Base-by-base conservation (phyloP, 176 grass and related monocot genomes). In the Tuctoria greenei region DNA sequence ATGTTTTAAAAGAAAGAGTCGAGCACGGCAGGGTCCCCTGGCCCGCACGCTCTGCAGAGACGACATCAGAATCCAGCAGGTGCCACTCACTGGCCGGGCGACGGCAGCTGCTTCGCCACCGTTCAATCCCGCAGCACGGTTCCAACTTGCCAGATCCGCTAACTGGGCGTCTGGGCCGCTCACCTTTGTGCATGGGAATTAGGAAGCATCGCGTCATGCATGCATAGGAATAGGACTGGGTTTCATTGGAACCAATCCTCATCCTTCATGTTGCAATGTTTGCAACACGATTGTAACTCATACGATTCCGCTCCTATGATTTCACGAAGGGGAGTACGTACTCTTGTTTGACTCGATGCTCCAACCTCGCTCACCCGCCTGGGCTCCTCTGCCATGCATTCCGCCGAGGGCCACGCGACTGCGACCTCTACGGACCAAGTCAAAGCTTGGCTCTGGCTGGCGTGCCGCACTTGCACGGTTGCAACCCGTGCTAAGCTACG, bases 61-160 rank as follows among this genome's bases (percentile, higher is more conserved):
- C 4, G 16, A 6, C 15, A 16, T 4, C 3, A 11, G 36, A 59
- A 37, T 26, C 72, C 39, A 1, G 39, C 55, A 26, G 10, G 10
- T 35, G 40, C 39, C 26, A 40, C 57, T 75, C 72, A 9, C 40
- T 57, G 39, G 73, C 57, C 73, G 55, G 16, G 24, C 6, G 31
- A 10, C 71, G 6, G 71, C 71, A 16, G 31, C 31, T 31, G 31
- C 31, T 31, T 31, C 31, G 38, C 54, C 36, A 12, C 14, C 52
- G 27, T 11, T 51, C 71, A 5, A 41, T 2, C 50, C 37, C n/a
- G n/a, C n/a, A n/a, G n/a, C n/a, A 1, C 55, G 4, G 40, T 63
- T 49, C 58, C 73, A 75, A 13, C 72, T 45, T 56, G 56, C 24
- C 56, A 57, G 38, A 38, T 74, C 72, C 72, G 54, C 60, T n/a